Evolutionary conservation across 1,284 basidiomycete genomes (phyloP), one percentile per base, ranked within the genome.

Genomic region (Hymenochaete sp.): DNA sequence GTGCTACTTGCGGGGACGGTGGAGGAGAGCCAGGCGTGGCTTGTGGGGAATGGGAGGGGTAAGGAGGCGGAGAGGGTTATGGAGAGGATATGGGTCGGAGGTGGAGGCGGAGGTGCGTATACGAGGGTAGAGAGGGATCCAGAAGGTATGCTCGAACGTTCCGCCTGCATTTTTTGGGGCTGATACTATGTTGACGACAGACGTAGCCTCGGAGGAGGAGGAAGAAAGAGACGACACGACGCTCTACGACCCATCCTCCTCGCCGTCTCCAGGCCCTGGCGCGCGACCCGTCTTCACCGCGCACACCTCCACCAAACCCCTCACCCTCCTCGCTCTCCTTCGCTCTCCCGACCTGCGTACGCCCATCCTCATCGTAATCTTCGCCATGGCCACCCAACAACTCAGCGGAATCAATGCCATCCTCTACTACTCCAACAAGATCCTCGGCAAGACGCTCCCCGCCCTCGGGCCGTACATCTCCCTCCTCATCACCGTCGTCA

Each of bases 351-450:
- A 84, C 38, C 63, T 88, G 27, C 71, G 80, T 29, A 68, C 65
- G 36, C 83, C 89, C 1, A 68, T 92, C n/a, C 58, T 78, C 3
- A 76, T 86, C 33, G 71, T 86, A 14, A 77, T 75, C 47, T 73
- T 81, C 52, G 79, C 79, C 2, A 87, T 91, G 82, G 56, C 78
- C 14, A 74, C 77, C 9, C 88, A 92, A 56, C 89, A 92, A 60
- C 52, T 88, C 14, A 88, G 84, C 37, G 89, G 71, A 22, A 75
- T 82, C 55, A 82, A 82, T 56, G 79, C 79, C 42, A 90, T 93
- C 22, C 66, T 93, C 41, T 93, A 91, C 60, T 93, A 93, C 64
- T 91, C 87, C 61, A 93, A 90, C 50, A 77, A 82, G 31, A 91
- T 95, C 43, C 72, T 95, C 11, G 75, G 80, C 7, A 79, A 79